Conservation (phyloP, 2,329 filamentous ascomycete species). For the Hirsutella minnesotensis region DNA sequence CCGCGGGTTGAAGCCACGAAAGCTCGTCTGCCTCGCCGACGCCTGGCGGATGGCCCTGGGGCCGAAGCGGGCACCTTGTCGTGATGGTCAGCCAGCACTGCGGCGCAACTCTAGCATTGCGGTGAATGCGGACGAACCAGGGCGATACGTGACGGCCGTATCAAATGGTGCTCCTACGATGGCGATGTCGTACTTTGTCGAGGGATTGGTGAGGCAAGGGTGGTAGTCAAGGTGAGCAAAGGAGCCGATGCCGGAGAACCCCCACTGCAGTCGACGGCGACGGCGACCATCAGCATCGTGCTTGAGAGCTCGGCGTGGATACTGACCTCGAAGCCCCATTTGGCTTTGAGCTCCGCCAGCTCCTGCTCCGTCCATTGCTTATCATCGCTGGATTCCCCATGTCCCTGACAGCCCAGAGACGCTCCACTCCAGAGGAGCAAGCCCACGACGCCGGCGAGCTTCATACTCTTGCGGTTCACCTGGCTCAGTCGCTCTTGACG, state of each 20-base stretch:
- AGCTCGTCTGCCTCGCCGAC: conserved; percentile 67
- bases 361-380: conserved; percentile 37
- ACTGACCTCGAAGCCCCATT: conserved; percentile 46
- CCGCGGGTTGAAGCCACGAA: conserved; percentile 68
- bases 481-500: not conserved
- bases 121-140: conserved; percentile 33
- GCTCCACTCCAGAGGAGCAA: conserved; percentile 15
- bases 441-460: conserved; percentile 11
- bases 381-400: conserved; percentile 18
- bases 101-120: no score
- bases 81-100: no score
- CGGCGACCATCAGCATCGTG: not conserved
- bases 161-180: conserved; percentile 65
- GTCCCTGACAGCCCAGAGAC: conserved; percentile 14
- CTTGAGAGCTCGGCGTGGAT: not conserved
- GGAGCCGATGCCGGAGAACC: conserved; percentile 61
- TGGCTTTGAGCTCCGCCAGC: conserved; percentile 38
- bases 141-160: conserved; percentile 59
- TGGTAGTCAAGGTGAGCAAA: conserved; percentile 61
- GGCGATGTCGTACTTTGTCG: conserved; percentile 55
- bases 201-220: conserved; percentile 56
- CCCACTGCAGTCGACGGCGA: conserved; percentile 15
- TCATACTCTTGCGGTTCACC: conserved; percentile 11
- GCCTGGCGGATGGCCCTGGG: conserved; percentile 79
- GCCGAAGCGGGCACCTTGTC: conserved; percentile 61